Evolutionary conservation across 1,284 basidiomycete genomes (phyloP).

Genomic region (Neonothopanus nambi): DNA sequence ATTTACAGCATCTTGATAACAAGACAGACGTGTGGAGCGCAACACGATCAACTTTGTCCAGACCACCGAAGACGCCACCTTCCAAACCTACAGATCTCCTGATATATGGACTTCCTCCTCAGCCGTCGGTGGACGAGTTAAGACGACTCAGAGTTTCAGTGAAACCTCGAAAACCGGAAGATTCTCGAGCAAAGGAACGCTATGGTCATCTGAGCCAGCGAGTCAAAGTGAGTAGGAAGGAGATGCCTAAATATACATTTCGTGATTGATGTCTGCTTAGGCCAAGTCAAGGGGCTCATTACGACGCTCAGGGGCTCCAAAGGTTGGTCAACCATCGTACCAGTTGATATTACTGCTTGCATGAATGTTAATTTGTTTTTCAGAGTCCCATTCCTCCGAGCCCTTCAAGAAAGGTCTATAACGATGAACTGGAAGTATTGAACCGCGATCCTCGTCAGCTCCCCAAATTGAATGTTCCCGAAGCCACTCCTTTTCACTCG

Average conservation of each 20-base stretch:
- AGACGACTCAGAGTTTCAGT: constrained; percentile 2
- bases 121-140: constrained; percentile 15
- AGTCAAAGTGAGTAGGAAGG: background rate
- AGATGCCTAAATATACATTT: too few relatives aligned
- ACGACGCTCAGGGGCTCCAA: too few relatives aligned
- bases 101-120: constrained; percentile 19
- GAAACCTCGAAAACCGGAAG: constrained; percentile 7
- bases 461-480: too few relatives aligned
- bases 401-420: background rate
- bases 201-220: constrained; percentile 9
- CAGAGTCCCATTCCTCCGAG: background rate
- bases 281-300: too few relatives aligned
- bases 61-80: background rate
- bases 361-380: background rate
- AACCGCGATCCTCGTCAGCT: too few relatives aligned
- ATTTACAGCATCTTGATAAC: background rate
- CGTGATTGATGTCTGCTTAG: too few relatives aligned
- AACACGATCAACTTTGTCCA: background rate
- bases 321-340: too few relatives aligned
- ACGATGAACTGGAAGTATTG: constrained; percentile 1
- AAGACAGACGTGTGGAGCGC: background rate
- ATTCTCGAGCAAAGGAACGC: constrained; percentile 10
- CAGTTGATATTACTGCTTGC: too few relatives aligned
- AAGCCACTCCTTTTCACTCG: constrained; percentile 10
- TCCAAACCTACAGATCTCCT: constrained; percentile 16